Evolutionary conservation across 805 yeast species (phyloP), one percentile per base, ranked within the genome.

Genomic region (Cyberlindnera bimundalis): DNA sequence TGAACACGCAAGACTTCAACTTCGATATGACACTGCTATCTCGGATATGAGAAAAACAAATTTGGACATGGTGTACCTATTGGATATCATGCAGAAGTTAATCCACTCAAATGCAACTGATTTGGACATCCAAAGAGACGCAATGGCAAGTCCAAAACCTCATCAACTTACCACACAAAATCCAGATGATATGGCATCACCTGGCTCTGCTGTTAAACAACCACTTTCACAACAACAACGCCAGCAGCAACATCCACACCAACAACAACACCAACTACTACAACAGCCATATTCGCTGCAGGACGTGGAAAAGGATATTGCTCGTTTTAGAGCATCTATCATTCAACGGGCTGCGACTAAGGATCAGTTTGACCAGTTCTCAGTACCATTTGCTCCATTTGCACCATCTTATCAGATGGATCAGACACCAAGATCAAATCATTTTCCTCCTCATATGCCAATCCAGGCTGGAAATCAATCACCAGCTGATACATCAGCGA

Each of bases 31-130:
- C 21, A 50, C 66, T 10, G 66, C 78, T 6, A 56, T 62, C 24
- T 74, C 71, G 5, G 79, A 76, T 35, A 52, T 76, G 42, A 68
- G 71, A 27, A 65, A 67, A 39, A 67, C 74, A 14, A 78, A 76
- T 50, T 52, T 67, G 39, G 87, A 80, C 49, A 64, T 76, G 60
- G 71, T 78, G 3, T 68, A 68, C 28, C 43, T 79, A 8, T 50
- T 79, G 10, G 84, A 78, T 17, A 52, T 72, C 35, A 55, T 71
- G 29, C 73, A 70, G 37, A 59, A 49, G 21, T 27, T 59, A 13
- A 52, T 42, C 33, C 44, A 32, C 15, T 28, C 40, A 5, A 33
- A 31, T n/a, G 45, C 15, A 18, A 15, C 6, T 19, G 29, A 21
- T 2, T 31, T 15, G 13, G 36, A 26, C 3, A 3, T 20, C 25